Percentiles rank a stretch among this genome's conserved stretches.
phyloP scores from a whole-genome alignment of 2,329 filamentous ascomycete genomes.

The Daldinia eschscholtzii region DNA sequence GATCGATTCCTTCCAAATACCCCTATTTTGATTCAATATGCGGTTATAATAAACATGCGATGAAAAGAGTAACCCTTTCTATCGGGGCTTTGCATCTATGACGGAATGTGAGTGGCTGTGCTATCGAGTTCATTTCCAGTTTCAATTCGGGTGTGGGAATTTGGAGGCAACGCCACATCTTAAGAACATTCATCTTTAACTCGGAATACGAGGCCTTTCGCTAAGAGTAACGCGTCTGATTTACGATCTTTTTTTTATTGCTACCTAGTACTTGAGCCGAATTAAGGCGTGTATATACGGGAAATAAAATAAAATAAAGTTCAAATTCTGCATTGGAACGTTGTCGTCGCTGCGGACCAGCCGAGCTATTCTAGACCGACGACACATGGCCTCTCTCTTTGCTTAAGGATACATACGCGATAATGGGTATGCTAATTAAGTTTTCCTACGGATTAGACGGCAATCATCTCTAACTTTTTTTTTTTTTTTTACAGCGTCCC shows the following conservation, averaged over 20 bases:
- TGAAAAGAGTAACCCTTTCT: background rate
- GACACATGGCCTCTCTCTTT: constrained; percentile 33
- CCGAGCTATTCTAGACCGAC: background rate
- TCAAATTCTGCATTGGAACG: background rate
- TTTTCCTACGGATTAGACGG: background rate
- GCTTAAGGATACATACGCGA: constrained; percentile 25
- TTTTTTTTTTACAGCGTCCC: constrained; percentile 46
- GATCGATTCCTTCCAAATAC: background rate
- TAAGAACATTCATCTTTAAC: background rate
- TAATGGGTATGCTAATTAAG: constrained; percentile 35
- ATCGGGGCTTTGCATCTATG: background rate
- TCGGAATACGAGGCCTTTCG: background rate
- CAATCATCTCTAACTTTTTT: constrained; percentile 25
- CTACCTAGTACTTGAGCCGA: background rate
- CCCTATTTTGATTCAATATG: background rate
- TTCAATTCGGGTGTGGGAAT: background rate
- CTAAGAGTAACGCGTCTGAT: constrained; percentile 19
- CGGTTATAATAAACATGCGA: background rate
- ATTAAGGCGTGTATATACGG: constrained; percentile 1
- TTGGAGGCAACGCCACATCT: constrained; percentile 31
- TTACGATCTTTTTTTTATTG: background rate
- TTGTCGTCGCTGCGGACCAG: background rate
- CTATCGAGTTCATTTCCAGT: background rate
- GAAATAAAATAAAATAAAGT: background rate
- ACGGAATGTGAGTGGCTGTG: background rate